Evolutionary conservation across 106 monocot genomes (phyloP).

Genomic region (Allium fistulosum): DNA sequence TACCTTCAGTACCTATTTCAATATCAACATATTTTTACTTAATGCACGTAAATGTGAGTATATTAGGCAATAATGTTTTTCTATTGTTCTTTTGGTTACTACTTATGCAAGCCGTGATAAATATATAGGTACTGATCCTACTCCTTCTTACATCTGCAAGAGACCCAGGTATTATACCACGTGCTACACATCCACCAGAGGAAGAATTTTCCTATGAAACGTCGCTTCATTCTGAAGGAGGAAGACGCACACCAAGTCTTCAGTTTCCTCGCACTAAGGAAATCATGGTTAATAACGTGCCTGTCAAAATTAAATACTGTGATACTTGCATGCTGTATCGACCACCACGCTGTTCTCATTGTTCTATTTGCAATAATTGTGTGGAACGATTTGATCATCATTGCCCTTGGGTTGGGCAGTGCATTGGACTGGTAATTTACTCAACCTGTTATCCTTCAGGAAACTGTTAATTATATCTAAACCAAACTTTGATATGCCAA

Average conservation of each 20-base stretch:
- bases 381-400: conserved; percentile 38
- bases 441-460: neutral
- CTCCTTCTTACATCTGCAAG: conserved; percentile 71
- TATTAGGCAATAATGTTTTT: too few species aligned
- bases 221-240: conserved; percentile 45
- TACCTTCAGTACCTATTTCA: too few species aligned
- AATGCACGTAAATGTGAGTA: too few species aligned
- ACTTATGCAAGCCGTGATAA: neutral
- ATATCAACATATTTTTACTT: too few species aligned
- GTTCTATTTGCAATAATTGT: conserved; percentile 35
- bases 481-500: too few species aligned
- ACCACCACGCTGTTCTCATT: conserved; percentile 32
- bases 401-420: conserved; percentile 38
- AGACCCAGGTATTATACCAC: conserved; percentile 89
- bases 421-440: conserved; percentile 22
- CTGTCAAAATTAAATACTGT: conserved; percentile 29
- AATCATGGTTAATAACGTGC: conserved; percentile 19
- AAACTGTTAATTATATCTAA: neutral
- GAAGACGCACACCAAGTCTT: conserved; percentile 34
- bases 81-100: neutral
- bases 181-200: conserved; percentile 79
- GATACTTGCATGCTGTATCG: conserved; percentile 33
- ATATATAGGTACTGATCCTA: conserved; percentile 50
- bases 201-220: conserved; percentile 74
- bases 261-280: conserved; percentile 31